These are phyloP conservation scores for Exutisphaerella laricina DNA, from an alignment of 2,329 filamentous ascomycete genomes.

Conservation along the genomic window DNA sequence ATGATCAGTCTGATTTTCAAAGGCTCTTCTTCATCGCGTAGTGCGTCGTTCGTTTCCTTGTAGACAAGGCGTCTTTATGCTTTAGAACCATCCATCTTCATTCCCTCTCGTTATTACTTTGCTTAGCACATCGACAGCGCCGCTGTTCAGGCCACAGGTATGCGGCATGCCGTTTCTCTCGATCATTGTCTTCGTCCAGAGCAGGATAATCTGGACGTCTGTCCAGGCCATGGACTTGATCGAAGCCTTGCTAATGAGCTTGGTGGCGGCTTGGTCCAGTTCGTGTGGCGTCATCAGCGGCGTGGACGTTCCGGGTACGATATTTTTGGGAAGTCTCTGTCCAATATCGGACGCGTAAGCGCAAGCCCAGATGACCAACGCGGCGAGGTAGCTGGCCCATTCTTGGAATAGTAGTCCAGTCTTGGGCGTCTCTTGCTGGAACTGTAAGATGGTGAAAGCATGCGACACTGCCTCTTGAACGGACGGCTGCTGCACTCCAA, in stretches of 20 bases:
- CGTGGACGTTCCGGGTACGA: no score
- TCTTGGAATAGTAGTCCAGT: constrained; percentile 26
- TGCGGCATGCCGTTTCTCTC: constrained; percentile 21
- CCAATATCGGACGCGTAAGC: constrained; percentile 14
- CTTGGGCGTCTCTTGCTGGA: constrained; percentile 17
- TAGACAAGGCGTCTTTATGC: no score
- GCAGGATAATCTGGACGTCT: constrained; percentile 19
- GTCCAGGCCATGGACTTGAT: constrained; percentile 8
- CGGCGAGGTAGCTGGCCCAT: constrained; percentile 27
- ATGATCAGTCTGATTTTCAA: background rate
- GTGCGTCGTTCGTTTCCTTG: background rate
- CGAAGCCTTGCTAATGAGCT: background rate
- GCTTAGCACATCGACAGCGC: constrained; percentile 26
- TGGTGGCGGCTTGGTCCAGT: constrained; percentile 15
- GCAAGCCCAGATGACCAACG: constrained; percentile 28
- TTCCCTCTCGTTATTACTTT: constrained; percentile 23
- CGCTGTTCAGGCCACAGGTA: constrained; percentile 23
- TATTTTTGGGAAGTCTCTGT: no score
- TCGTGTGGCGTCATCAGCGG: no score
- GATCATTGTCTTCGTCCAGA: constrained; percentile 25
- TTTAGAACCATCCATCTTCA: constrained; percentile 29
- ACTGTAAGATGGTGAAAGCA: constrained; percentile 23
- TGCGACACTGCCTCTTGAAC: constrained; percentile 18
- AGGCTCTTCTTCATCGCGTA: background rate
- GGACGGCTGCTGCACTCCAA: background rate